A percentile compares a stretch with the other conserved stretches of the same genome.
Conservation (phyloP, 495 filamentous ascomycete genomes). For the Hyaloscypha variabilis region DNA sequence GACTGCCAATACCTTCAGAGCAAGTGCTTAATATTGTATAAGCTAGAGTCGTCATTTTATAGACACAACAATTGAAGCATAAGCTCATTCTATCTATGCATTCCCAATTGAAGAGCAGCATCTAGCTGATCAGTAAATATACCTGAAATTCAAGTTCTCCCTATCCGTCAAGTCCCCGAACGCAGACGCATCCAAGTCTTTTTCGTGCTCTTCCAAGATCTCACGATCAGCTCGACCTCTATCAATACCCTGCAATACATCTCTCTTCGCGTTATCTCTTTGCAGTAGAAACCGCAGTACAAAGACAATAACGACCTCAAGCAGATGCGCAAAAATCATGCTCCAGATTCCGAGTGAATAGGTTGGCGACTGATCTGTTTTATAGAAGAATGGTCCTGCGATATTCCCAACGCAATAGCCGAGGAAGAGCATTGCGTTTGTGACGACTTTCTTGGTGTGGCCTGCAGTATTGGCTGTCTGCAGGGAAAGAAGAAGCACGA, state of each 20-base stretch:
- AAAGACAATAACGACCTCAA: conserved; percentile 54
- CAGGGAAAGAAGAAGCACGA: conserved; percentile 60
- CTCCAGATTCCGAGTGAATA: conserved; percentile 68
- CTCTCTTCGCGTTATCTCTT: conserved; percentile 59
- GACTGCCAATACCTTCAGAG: too few species aligned
- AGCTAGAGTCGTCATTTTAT: too few species aligned
- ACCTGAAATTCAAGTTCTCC: conserved; percentile 28
- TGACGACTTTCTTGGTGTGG: conserved; percentile 28
- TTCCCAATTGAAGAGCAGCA: too few species aligned
- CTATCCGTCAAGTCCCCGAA: conserved; percentile 37
- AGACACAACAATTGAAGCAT: too few species aligned
- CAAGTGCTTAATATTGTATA: too few species aligned
- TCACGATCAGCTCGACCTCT: conserved; percentile 47
- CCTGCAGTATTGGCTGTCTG: conserved; percentile 44
- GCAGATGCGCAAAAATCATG: conserved; percentile 61
- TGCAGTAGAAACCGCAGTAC: conserved; percentile 61
- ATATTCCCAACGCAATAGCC: conserved; percentile 24
- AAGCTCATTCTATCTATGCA: too few species aligned
- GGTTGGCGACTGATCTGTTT: conserved; percentile 41
- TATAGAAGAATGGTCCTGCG: conserved; percentile 25
- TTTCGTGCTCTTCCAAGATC: conserved; percentile 50
- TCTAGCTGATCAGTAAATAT: conserved; percentile 9
- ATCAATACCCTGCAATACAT: conserved; percentile 36
- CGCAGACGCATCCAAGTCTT: conserved; percentile 47
- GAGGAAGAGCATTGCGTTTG: conserved; percentile 16